phyloP scores from a whole-genome alignment of 1,284 basidiomycete species.

The Tilletia indica region DNA sequence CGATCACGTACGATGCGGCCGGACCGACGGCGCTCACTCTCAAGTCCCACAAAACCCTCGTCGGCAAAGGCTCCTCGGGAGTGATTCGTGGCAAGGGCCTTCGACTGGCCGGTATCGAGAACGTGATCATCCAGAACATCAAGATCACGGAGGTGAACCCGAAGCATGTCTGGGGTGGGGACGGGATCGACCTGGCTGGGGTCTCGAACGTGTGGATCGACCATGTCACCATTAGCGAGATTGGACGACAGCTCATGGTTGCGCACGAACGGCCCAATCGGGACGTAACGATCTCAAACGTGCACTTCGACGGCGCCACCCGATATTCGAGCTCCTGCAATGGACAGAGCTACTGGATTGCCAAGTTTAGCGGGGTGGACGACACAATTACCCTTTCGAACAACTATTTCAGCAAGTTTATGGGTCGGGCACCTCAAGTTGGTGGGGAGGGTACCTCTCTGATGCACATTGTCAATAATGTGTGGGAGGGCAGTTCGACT shows the following conservation, averaged over 20 bases:
- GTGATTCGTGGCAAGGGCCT: constrained; percentile 48
- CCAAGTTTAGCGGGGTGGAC: constrained; percentile 3
- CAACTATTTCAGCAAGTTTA: neutral
- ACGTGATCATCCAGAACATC: constrained; percentile 57
- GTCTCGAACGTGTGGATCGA: constrained; percentile 43
- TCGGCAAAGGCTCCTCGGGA: constrained; percentile 45
- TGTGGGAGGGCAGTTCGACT: neutral
- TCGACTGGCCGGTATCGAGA: constrained; percentile 28
- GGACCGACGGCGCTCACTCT: constrained; percentile 23
- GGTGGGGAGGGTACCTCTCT: neutral
- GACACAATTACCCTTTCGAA: neutral
- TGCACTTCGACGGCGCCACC: constrained; percentile 32
- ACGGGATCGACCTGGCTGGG: constrained; percentile 36
- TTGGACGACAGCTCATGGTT: constrained; percentile 35
- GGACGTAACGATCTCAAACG: constrained; percentile 30
- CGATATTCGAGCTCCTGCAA: constrained; percentile 33
- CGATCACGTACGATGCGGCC: constrained; percentile 43
- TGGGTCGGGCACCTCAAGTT: constrained; percentile 6
- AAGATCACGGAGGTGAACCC: constrained; percentile 40
- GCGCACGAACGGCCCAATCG: constrained; percentile 24
- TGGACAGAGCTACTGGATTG: constrained; percentile 34
- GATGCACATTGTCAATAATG: constrained; percentile 13
- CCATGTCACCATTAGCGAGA: constrained; percentile 35
- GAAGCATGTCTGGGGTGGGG: constrained; percentile 38
- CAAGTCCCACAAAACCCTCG: constrained; percentile 24